A percentile compares a stretch with the other conserved stretches of the same genome.
phyloP scores from a whole-genome alignment of 805 yeast genomes.

The Starmerella apicola region DNA sequence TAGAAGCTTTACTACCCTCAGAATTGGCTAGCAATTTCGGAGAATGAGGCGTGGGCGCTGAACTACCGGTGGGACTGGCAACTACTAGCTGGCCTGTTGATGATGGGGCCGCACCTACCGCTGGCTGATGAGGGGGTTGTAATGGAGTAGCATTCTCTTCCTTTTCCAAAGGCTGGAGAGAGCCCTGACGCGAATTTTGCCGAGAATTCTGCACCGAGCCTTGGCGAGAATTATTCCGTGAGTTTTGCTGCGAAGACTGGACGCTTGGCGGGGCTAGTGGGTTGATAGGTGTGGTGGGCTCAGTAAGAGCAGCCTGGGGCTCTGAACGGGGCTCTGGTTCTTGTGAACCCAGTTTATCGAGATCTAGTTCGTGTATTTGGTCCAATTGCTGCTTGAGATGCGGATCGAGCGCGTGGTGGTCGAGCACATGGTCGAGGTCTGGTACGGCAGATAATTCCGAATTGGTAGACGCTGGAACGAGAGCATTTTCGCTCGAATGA shows the following conservation, averaged over 20 bases:
- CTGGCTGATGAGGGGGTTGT: too few species aligned
- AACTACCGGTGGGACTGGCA: background rate
- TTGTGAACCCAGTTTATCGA: slow-evolving; percentile 4
- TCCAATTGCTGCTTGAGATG: slow-evolving; percentile 15
- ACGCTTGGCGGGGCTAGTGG: background rate
- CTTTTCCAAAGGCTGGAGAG: background rate
- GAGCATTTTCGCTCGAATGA: slow-evolving; percentile 4
- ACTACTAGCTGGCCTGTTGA: background rate
- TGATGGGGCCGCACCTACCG: background rate
- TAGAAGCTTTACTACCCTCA: background rate
- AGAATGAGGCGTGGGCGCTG: background rate
- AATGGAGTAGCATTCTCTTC: background rate
- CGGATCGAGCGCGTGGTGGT: slow-evolving; percentile 9
- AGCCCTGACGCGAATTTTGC: background rate
- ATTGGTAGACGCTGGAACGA: slow-evolving; percentile 2
- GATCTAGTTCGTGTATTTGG: slow-evolving; percentile 10
- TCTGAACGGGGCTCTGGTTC: background rate
- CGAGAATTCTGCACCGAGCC: slow-evolving; percentile 3
- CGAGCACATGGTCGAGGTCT: slow-evolving; percentile 10
- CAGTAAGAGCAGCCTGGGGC: background rate
- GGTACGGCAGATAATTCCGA: background rate
- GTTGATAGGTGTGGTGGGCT: slow-evolving; percentile 1
- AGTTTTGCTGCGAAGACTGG: background rate
- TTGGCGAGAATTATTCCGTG: slow-evolving; percentile 1
- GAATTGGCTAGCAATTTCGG: background rate